phyloP scores from a whole-genome alignment of 345 rosid species.

The Populus pruinosa region DNA sequence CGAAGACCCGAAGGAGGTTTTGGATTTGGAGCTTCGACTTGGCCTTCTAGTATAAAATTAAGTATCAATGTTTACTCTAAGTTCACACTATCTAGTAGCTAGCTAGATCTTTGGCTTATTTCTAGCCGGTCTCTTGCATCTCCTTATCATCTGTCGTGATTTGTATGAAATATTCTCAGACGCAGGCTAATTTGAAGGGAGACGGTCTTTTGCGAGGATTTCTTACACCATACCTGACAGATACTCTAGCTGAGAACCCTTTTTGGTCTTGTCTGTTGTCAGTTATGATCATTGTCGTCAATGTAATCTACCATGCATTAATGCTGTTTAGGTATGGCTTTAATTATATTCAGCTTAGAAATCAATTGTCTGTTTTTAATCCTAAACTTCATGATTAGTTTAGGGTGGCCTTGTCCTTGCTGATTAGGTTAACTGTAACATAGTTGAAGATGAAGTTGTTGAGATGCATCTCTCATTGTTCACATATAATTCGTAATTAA shows the following conservation, averaged over 20 bases:
- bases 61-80: background rate
- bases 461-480: constrained; percentile 18
- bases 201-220: background rate
- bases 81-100: background rate
- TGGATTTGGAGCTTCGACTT: constrained; percentile 75
- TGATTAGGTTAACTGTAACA: constrained; percentile 37
- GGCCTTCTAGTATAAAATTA: constrained; percentile 32
- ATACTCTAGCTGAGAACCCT: too few relatives aligned
- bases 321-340: constrained; percentile 11
- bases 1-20: constrained; percentile 41
- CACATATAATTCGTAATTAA: background rate
- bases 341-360: background rate
- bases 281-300: background rate
- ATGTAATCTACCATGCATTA: background rate
- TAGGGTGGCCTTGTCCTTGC: constrained; percentile 21
- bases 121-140: background rate
- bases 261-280: background rate
- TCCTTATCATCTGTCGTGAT: background rate
- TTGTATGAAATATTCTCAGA: background rate
- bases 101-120: background rate
- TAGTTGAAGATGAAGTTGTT: constrained; percentile 29
- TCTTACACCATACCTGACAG: background rate
- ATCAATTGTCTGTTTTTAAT: background rate
- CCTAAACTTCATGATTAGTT: constrained; percentile 10
- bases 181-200: background rate